Conservation (phyloP, 495 filamentous ascomycete species). For the Penicillium cataractarum region DNA sequence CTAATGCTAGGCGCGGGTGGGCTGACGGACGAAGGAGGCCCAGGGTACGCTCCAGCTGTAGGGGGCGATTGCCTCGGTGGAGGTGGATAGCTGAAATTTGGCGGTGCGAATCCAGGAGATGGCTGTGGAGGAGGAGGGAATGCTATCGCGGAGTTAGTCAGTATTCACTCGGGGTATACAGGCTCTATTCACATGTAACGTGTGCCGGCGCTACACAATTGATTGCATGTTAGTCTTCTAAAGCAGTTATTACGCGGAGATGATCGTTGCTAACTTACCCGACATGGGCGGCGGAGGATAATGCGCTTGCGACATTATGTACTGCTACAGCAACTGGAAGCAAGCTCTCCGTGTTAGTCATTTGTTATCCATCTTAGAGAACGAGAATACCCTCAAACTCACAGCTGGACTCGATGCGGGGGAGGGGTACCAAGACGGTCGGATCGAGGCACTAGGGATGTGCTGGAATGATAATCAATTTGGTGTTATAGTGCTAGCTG, state of each 20-base stretch:
- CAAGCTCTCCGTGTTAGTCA: not conserved
- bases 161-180: not conserved
- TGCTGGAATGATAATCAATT: not conserved
- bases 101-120: slow-evolving; percentile 35
- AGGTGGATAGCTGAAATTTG: slow-evolving; percentile 43
- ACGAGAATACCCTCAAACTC: not conserved
- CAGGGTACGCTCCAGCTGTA: slow-evolving; percentile 14
- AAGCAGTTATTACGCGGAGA: no score
- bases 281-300: slow-evolving; percentile 27
- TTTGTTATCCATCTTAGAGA: not conserved
- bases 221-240: no score
- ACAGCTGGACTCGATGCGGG: slow-evolving; percentile 4
- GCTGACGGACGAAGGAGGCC: slow-evolving; percentile 24
- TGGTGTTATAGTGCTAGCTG: not conserved
- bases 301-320: slow-evolving; percentile 9
- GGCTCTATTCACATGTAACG: slow-evolving; percentile 23
- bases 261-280: slow-evolving; percentile 18
- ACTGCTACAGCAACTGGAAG: not conserved
- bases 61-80: slow-evolving; percentile 36
- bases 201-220: slow-evolving; percentile 30
- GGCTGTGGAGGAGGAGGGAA: slow-evolving; percentile 20
- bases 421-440: slow-evolving; percentile 1
- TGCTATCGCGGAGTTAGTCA: slow-evolving; percentile 11
- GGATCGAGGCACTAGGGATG: not conserved
- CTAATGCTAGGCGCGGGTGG: slow-evolving; percentile 18